A percentile compares a stretch with the other conserved stretches of the same genome.
phyloP scores from a whole-genome alignment of 805 yeast species.

The Zygosaccharomyces bailii region DNA sequence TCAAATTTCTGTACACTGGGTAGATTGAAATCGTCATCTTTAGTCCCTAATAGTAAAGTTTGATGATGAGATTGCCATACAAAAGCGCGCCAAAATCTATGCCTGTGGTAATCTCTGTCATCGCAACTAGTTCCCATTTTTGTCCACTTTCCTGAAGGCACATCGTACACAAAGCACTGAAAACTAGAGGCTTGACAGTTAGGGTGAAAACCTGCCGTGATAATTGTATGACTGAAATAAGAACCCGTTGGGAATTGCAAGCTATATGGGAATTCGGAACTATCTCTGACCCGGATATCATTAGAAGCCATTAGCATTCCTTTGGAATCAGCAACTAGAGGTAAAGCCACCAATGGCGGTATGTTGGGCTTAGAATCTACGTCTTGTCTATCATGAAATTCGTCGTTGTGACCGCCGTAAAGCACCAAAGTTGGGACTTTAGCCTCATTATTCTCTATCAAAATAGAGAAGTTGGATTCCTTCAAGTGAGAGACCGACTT shows the following conservation, averaged over 20 bases:
- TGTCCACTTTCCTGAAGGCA: slow-evolving; percentile 52
- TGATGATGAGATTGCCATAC: slow-evolving; percentile 79
- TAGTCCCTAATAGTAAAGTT: slow-evolving; percentile 55
- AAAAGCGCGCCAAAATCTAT: slow-evolving; percentile 63
- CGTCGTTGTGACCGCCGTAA: slow-evolving; percentile 17
- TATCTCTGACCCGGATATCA: slow-evolving; percentile 19
- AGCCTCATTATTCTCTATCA: slow-evolving; percentile 31
- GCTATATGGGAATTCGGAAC: slow-evolving; percentile 33
- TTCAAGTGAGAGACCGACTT: slow-evolving; percentile 17
- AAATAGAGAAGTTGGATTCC: slow-evolving; percentile 26
- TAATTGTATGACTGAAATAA: slow-evolving; percentile 60
- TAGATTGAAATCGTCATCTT: slow-evolving; percentile 23
- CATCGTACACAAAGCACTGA: slow-evolving; percentile 34
- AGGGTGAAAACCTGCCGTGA: slow-evolving; percentile 57
- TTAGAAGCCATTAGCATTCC: slow-evolving; percentile 34
- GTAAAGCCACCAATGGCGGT: slow-evolving; percentile 37
- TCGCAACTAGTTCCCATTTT: slow-evolving; percentile 52
- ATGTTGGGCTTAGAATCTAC: background rate
- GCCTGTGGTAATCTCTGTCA: slow-evolving; percentile 50
- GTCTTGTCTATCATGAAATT: slow-evolving; percentile 14
- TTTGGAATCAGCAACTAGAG: slow-evolving; percentile 31
- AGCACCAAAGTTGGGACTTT: slow-evolving; percentile 30
- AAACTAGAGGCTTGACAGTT: slow-evolving; percentile 33
- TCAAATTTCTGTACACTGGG: slow-evolving; percentile 44
- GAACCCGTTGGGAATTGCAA: slow-evolving; percentile 58